Conservation (phyloP, 2,329 filamentous ascomycete genomes). For the Lojkania enalia region DNA sequence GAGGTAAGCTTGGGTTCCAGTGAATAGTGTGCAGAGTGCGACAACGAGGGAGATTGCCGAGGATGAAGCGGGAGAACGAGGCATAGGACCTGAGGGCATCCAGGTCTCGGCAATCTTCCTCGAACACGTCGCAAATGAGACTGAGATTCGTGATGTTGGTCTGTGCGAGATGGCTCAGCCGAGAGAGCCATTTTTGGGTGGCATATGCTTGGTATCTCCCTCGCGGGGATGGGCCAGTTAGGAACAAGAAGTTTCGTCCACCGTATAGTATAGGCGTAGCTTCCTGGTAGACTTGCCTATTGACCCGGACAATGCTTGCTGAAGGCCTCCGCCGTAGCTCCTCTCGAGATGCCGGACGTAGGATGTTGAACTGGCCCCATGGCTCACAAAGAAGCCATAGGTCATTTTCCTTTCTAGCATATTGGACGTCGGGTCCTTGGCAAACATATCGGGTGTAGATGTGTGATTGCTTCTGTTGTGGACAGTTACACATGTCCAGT, state of each 20-base stretch:
- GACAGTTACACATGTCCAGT: slow-evolving; percentile 32
- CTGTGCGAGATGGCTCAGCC: slow-evolving; percentile 18
- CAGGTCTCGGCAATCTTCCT: slow-evolving; percentile 29
- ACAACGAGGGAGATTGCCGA: slow-evolving; percentile 1
- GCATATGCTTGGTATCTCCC: slow-evolving; percentile 41
- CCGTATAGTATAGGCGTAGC: slow-evolving; percentile 32
- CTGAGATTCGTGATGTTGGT: slow-evolving; percentile 24
- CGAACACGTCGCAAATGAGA: slow-evolving; percentile 30
- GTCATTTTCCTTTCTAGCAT: slow-evolving; percentile 17
- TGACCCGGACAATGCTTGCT: slow-evolving; percentile 19
- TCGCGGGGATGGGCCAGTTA: slow-evolving; percentile 35
- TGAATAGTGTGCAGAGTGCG: slow-evolving; percentile 1
- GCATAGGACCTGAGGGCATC: slow-evolving; percentile 19
- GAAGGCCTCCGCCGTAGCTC: slow-evolving; percentile 20
- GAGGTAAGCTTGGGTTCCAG: neutral
- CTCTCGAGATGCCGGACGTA: slow-evolving; percentile 27
- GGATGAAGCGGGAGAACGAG: slow-evolving; percentile 3
- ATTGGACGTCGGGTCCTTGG: slow-evolving; percentile 25
- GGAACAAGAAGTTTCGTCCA: slow-evolving; percentile 28
- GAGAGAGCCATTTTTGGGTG: slow-evolving; percentile 29
- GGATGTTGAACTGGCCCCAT: slow-evolving; percentile 33
- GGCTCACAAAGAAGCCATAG: slow-evolving; percentile 32
- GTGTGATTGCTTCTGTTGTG: slow-evolving; percentile 19
- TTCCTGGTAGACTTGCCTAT: slow-evolving; percentile 26
- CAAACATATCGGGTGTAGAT: slow-evolving; percentile 38